A percentile compares a stretch with the other conserved stretches of the same genome.
Conservation (phyloP, 768 basidiomycete species). For the Lactarius hatsudake region DNA sequence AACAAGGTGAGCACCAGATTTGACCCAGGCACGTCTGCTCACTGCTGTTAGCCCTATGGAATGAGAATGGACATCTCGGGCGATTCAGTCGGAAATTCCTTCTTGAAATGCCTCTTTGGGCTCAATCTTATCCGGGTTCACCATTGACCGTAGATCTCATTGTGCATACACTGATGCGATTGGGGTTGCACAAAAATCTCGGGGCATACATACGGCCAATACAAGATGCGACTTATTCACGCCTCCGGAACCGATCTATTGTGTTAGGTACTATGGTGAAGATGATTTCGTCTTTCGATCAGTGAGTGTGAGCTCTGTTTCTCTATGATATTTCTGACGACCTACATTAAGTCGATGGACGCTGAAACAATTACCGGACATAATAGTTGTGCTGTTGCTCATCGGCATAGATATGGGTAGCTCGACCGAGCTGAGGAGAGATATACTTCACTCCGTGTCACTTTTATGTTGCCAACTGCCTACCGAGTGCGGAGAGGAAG, state of each 20-base stretch:
- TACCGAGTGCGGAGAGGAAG: constrained; percentile 28
- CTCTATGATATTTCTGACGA: not conserved
- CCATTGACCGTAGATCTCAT: constrained; percentile 16
- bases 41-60: constrained; percentile 22
- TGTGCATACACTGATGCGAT: constrained; percentile 15
- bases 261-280: constrained; percentile 12
- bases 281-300: constrained; percentile 17
- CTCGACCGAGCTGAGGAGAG: constrained; percentile 43
- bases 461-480: constrained; percentile 44
- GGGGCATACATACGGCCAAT: not conserved
- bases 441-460: constrained; percentile 49
- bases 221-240: not conserved
- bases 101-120: constrained; percentile 20
- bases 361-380: constrained; percentile 44
- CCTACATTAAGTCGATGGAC: constrained; percentile 32
- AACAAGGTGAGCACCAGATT: constrained; percentile 37
- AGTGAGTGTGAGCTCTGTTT: constrained; percentile 6
- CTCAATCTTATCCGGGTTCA: constrained; percentile 18
- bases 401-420: constrained; percentile 56
- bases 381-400: constrained; percentile 50
- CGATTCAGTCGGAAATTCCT: constrained; percentile 18
- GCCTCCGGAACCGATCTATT: constrained; percentile 13
- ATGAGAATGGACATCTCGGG: constrained; percentile 9
- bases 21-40: not conserved
- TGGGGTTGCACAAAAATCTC: constrained; percentile 16